A percentile compares a stretch with the other conserved stretches of the same genome.
These are phyloP conservation scores for Chrysosphaeria jannelii DNA, from an alignment of 2,329 filamentous ascomycete species.

Conservation along the genomic window DNA sequence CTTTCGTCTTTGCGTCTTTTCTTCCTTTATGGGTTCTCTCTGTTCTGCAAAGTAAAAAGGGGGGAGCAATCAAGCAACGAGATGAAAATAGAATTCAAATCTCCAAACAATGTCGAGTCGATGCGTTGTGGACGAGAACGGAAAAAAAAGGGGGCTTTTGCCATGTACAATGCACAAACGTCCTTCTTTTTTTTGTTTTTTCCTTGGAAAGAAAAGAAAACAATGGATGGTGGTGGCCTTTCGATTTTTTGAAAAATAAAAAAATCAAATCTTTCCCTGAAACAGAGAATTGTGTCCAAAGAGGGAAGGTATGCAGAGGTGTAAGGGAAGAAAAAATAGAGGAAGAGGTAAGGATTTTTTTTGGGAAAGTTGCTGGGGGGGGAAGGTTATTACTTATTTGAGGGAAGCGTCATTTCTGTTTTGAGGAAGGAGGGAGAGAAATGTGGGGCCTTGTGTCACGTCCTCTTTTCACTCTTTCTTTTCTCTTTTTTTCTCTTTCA, in stretches of 20 bases:
- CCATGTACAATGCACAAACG: too few species aligned
- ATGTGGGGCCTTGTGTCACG: neutral
- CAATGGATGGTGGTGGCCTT: constrained; percentile 48
- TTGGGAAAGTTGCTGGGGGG: constrained; percentile 1
- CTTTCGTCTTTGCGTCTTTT: too few species aligned
- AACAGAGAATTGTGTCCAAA: neutral
- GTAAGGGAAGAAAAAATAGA: neutral
- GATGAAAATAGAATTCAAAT: too few species aligned
- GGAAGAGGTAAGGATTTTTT: neutral
- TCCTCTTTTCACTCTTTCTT: neutral
- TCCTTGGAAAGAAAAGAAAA: too few species aligned
- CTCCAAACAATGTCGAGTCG: too few species aligned
- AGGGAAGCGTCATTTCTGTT: constrained; percentile 5
- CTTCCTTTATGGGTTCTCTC: too few species aligned
- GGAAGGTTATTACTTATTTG: constrained; percentile 5
- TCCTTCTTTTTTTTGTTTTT: too few species aligned
- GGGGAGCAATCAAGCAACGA: too few species aligned
- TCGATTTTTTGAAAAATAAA: constrained; percentile 48
- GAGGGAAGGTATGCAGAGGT: neutral
- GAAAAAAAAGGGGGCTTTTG: too few species aligned
- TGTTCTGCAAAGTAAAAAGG: too few species aligned
- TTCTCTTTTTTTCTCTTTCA: neutral
- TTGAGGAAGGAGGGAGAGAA: constrained; percentile 4
- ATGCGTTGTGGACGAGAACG: constrained; percentile 41
- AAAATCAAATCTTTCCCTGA: neutral